These are phyloP conservation scores for Knufia petricola DNA, from an alignment of 2,329 filamentous ascomycete genomes.

Conservation along the genomic window DNA sequence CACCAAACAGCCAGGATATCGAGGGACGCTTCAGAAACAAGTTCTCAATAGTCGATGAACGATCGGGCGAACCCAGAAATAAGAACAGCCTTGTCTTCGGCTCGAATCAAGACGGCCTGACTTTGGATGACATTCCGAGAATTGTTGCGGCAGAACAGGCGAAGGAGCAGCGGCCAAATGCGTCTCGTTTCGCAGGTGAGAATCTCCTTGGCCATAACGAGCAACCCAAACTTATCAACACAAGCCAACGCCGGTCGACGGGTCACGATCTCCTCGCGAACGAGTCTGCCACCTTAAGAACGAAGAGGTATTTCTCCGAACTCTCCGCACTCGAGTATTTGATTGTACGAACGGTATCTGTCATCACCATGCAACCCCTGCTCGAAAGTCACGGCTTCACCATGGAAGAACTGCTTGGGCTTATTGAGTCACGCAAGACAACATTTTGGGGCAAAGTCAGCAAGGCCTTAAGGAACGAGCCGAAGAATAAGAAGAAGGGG, in stretches of 20 bases:
- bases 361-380: constrained; percentile 87
- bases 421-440: constrained; percentile 87
- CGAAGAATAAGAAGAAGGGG: constrained; percentile 77
- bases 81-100: constrained; percentile 77
- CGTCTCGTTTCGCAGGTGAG: constrained; percentile 64
- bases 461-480: constrained; percentile 84
- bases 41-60: constrained; percentile 74
- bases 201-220: constrained; percentile 51
- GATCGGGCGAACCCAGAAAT: constrained; percentile 57
- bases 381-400: constrained; percentile 73
- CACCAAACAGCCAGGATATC: constrained; percentile 54
- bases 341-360: constrained; percentile 88
- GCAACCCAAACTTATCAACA: constrained; percentile 54
- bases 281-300: constrained; percentile 48
- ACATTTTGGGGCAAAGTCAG: constrained; percentile 99
- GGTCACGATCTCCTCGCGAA: constrained; percentile 37
- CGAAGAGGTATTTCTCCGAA: constrained; percentile 88
- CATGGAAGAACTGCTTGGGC: constrained; percentile 81
- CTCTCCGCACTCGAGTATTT: constrained; percentile 93
- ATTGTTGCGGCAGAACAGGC: constrained; percentile 95
- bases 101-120: constrained; percentile 72
- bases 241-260: constrained; percentile 58
- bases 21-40: constrained; percentile 28
- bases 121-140: constrained; percentile 88
- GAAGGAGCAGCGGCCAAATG: constrained; percentile 74